phyloP scores from a whole-genome alignment of 371 early-diverging fungal species.

The Quaeritorhiza haematococci region DNA sequence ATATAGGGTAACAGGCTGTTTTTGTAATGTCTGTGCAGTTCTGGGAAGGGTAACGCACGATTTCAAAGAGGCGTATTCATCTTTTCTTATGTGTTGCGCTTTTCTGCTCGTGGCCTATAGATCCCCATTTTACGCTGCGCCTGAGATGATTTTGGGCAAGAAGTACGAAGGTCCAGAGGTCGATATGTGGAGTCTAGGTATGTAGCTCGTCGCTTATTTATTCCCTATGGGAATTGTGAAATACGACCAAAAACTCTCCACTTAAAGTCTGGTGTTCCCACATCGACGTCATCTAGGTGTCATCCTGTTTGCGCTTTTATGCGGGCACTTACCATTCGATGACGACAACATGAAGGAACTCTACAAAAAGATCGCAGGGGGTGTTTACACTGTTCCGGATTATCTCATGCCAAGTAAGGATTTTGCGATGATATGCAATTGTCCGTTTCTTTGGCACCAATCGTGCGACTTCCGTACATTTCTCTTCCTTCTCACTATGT shows the following conservation, averaged over 20 bases:
- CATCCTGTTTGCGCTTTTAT: conserved; percentile 77
- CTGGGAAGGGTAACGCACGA: too few species aligned
- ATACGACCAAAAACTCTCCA: neutral
- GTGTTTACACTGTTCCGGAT: conserved; percentile 42
- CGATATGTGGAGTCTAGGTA: conserved; percentile 72
- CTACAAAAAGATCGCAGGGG: conserved; percentile 58
- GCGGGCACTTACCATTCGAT: conserved; percentile 84
- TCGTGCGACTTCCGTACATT: too few species aligned
- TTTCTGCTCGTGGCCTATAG: too few species aligned
- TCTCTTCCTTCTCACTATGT: too few species aligned
- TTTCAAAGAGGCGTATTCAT: too few species aligned
- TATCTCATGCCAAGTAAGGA: conserved; percentile 40
- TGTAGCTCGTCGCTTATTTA: neutral
- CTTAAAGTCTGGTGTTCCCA: conserved; percentile 34
- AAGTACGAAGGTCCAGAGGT: conserved; percentile 66
- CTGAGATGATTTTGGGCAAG: conserved; percentile 66
- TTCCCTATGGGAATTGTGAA: neutral
- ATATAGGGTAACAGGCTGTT: neutral
- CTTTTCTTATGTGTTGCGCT: too few species aligned
- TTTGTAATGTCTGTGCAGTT: conserved; percentile 4
- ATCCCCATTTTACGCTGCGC: conserved; percentile 70
- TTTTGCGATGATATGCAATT: too few species aligned
- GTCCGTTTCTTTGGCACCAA: too few species aligned
- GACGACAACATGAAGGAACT: conserved; percentile 59
- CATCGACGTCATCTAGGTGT: conserved; percentile 63